Conservation (phyloP, 495 filamentous ascomycete genomes). For the Platismatia glauca region DNA sequence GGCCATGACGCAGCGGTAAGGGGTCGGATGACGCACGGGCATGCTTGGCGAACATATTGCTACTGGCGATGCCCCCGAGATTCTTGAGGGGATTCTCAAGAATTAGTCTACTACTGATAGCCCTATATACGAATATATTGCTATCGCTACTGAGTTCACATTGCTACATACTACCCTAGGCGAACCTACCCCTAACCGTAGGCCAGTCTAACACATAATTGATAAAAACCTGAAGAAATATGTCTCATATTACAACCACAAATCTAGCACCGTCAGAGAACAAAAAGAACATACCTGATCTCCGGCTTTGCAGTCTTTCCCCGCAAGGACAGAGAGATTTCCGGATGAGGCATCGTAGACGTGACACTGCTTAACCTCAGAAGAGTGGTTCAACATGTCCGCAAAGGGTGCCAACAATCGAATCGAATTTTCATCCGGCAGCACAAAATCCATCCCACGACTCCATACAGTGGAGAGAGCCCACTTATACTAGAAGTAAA, state of each 20-base stretch:
- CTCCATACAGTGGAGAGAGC: conserved; percentile 30
- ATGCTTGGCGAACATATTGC: too few relatives aligned
- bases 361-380: conserved; percentile 29
- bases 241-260: conserved; percentile 17
- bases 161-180: too few relatives aligned
- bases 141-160: too few relatives aligned
- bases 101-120: too few relatives aligned
- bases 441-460: conserved; percentile 29
- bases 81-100: too few relatives aligned
- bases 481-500: conserved; percentile 28
- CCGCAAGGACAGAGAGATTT: conserved; percentile 27
- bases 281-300: conserved; percentile 28
- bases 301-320: conserved; percentile 27
- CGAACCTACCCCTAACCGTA: too few relatives aligned
- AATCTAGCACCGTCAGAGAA: conserved; percentile 17
- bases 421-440: conserved; percentile 25
- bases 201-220: too few relatives aligned
- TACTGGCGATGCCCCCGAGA: too few relatives aligned
- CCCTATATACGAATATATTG: too few relatives aligned
- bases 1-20: too few relatives aligned
- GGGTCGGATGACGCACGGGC: too few relatives aligned
- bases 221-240: conserved; percentile 27
- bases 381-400: conserved; percentile 32
- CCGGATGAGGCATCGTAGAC: conserved; percentile 26
- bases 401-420: conserved; percentile 29